These are phyloP conservation scores for Leptographium procerum DNA, from an alignment of 2,329 filamentous ascomycete genomes.

Conservation along the genomic window DNA sequence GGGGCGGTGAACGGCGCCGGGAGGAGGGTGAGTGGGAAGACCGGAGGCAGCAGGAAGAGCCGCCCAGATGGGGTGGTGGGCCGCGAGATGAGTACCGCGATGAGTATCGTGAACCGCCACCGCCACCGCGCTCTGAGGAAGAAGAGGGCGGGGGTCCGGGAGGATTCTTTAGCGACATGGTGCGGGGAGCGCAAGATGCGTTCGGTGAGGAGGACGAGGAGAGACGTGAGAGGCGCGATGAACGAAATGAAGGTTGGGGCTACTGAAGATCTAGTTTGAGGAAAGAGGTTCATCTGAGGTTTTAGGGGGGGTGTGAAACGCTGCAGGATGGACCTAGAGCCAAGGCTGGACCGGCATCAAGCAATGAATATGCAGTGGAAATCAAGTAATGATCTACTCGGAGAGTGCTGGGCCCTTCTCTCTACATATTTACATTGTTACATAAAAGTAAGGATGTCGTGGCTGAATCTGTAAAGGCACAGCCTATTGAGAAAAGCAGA, in stretches of 20 bases:
- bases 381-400: too few relatives aligned
- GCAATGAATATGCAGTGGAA: not conserved
- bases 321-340: not conserved
- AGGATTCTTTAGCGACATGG: constrained; percentile 14
- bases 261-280: not conserved
- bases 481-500: too few relatives aligned
- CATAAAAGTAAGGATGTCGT: too few relatives aligned
- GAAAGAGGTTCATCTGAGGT: not conserved
- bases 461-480: too few relatives aligned
- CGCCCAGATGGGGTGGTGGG: constrained; percentile 14
- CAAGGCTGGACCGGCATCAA: not conserved
- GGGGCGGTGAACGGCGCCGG: constrained; percentile 12
- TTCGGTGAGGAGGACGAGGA: constrained; percentile 12
- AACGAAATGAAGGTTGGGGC: not conserved
- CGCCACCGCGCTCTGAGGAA: not conserved
- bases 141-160: not conserved
- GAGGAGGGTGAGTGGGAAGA: constrained; percentile 8
- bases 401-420: too few relatives aligned
- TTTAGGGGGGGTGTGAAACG: not conserved
- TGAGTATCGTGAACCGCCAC: not conserved
- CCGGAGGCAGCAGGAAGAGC: constrained; percentile 14
- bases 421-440: too few relatives aligned
- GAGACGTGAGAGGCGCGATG: constrained; percentile 14
- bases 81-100: constrained; percentile 3
- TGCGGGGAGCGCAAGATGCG: constrained; percentile 12